A percentile compares a stretch with the other conserved stretches of the same genome.
These are phyloP conservation scores for Hura crepitans DNA, from an alignment of 441 rosid genomes.

Conservation along the genomic window DNA sequence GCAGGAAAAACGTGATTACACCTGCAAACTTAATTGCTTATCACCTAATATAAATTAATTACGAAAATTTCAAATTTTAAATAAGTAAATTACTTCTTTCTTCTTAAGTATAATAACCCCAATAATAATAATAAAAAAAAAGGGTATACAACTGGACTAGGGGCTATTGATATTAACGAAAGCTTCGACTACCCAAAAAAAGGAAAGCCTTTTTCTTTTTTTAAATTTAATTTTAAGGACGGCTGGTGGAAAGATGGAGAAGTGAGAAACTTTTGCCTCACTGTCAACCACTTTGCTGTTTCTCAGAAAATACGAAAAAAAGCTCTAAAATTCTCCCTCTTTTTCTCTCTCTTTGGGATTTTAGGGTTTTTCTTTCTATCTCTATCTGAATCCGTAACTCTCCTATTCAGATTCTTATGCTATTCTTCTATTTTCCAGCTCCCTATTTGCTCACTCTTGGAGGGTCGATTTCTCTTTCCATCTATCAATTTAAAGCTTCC, in stretches of 20 bases:
- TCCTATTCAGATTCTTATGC: constrained; percentile 25
- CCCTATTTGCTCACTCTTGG: constrained; percentile 7
- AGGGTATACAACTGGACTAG: no score
- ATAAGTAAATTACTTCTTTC: no score
- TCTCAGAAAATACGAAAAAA: constrained; percentile 25
- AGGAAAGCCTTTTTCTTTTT: no score
- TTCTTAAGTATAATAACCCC: no score
- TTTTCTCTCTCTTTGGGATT: constrained; percentile 1
- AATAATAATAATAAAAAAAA: no score
- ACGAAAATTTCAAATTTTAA: no score
- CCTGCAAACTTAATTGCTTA: no score
- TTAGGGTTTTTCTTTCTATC: constrained; percentile 22
- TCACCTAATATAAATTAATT: no score
- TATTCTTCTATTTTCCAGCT: constrained; percentile 12
- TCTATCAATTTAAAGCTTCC: neutral
- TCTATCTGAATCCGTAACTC: constrained; percentile 29
- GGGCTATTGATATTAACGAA: no score
- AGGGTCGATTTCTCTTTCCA: constrained; percentile 22
- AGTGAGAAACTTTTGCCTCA: constrained; percentile 29
- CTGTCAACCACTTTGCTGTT: constrained; percentile 56
- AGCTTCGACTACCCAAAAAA: no score
- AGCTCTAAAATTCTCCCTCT: constrained; percentile 22
- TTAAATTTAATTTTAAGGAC: no score
- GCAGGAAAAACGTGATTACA: no score
- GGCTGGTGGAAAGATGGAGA: neutral